Evolutionary conservation across 2,329 filamentous ascomycete genomes (phyloP), one percentile per base, ranked within the genome.

Genomic region (Shiraia sp.): DNA sequence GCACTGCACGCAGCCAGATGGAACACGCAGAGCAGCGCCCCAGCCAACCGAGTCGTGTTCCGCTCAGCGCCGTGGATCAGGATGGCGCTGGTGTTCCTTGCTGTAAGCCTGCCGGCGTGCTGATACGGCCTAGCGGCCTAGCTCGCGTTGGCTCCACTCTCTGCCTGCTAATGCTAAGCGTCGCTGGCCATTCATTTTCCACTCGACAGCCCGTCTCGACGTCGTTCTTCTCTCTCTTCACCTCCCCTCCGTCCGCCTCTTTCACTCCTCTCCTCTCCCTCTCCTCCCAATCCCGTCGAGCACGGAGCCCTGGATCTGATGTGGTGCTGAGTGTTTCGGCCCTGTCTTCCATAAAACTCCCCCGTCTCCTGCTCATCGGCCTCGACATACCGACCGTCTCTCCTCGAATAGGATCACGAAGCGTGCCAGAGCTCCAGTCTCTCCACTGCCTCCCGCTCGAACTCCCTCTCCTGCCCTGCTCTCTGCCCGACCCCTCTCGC

Each of bases 231-330:
- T 32, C 14, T 16, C 32, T 34, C 24, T 24, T 25, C 52, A 53
- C 53, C 55, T 62, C 52, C 49, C 55, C 59, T 58, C 53, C 49
- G n/a, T n/a, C n/a, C n/a, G n/a, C n/a, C n/a, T n/a, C 47, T 47
- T 49, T 52, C 55, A 45, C 46, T 51, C 41, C 55, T 53, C 57
- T 53, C 47, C 53, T 49, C 49, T 55, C 52, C 52, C 55, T 49
- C 54, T 60, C 53, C 55, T 49, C 55, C 59, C 55, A 55, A 58
- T 53, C 45, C 63, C 59, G 64, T 63, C 61, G 63, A 68, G 65
- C 64, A 62, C 59, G 58, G 65, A 69, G 65, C 57, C 55, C 56
- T 66, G 64, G 63, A 62, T 62, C 49, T 61, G 65, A 68, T 67
- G 64, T 53, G 54, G 62, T 67, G 63, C 62, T 66, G 62, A 65